These are phyloP conservation scores for Nymphaea colorata DNA, from an alignment of 164 flowering plant species.

Conservation along the genomic window DNA sequence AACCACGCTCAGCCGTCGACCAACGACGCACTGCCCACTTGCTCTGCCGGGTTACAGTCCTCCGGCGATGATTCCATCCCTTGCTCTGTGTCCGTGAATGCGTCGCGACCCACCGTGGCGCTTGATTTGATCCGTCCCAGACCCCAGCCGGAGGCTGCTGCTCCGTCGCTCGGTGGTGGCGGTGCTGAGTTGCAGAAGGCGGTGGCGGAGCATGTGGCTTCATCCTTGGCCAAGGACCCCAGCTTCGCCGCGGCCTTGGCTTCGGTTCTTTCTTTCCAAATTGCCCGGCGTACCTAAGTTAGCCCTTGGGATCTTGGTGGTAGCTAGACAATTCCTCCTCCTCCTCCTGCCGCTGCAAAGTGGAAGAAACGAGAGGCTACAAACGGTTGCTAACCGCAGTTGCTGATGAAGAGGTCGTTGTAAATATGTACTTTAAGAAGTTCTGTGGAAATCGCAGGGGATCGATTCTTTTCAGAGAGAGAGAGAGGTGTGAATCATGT, in stretches of 20 bases:
- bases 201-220: conserved; percentile 24
- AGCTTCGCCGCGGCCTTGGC: conserved; percentile 30
- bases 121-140: conserved; percentile 5
- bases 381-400: too few species aligned
- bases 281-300: too few species aligned
- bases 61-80: background rate
- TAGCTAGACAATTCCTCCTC: too few species aligned
- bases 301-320: too few species aligned
- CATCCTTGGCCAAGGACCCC: conserved; percentile 25
- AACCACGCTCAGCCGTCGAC: conserved; percentile 21
- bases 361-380: too few species aligned
- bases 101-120: conserved; percentile 12
- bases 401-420: too few species aligned
- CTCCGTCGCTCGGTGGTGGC: background rate
- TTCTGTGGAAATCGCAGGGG: too few species aligned
- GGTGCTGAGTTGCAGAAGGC: background rate
- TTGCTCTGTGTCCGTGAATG: conserved; percentile 3
- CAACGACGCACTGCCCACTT: background rate
- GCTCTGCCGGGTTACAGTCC: background rate
- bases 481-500: too few species aligned
- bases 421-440: too few species aligned
- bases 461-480: too few species aligned
- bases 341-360: too few species aligned
- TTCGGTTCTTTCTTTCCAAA: conserved; percentile 22
- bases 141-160: background rate